A percentile compares a stretch with the other conserved stretches of the same genome.
Evolutionary conservation across 2,329 filamentous ascomycete species (phyloP).

Genomic region (Ceratocystis colombiana): DNA sequence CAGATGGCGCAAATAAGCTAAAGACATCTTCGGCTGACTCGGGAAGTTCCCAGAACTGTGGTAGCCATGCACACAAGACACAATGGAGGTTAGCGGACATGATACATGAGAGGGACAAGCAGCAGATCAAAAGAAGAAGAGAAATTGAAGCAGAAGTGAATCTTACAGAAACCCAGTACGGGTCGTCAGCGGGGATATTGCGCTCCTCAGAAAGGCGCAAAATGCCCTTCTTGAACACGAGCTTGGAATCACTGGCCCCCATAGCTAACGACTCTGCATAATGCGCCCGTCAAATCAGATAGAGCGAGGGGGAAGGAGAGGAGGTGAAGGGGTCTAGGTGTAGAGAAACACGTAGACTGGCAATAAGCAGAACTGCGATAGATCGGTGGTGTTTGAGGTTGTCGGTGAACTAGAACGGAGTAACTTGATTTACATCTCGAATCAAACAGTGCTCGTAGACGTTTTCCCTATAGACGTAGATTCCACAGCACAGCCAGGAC

Average conservation of each 20-base stretch:
- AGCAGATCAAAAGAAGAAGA: not conserved
- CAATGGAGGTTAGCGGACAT: not conserved
- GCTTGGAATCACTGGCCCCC: constrained; percentile 97
- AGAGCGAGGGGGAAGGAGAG: not conserved
- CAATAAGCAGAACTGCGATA: not conserved
- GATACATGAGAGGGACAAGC: constrained; percentile 21
- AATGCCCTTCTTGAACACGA: constrained; percentile 97
- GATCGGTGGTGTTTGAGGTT: too few species aligned
- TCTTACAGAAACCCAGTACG: constrained; percentile 84
- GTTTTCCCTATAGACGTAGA: not conserved
- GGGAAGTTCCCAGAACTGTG: constrained; percentile 93
- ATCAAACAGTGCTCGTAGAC: not conserved
- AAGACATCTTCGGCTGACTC: constrained; percentile 95
- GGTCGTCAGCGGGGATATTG: constrained; percentile 75
- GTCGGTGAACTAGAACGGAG: not conserved
- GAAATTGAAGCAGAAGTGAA: not conserved
- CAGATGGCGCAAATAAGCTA: constrained; percentile 80
- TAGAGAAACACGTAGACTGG: not conserved
- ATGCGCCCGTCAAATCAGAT: constrained; percentile 4
- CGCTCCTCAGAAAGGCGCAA: constrained; percentile 90
- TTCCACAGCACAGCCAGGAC: not conserved
- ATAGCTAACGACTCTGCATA: constrained; percentile 40
- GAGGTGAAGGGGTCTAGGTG: not conserved
- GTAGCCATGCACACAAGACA: not conserved
- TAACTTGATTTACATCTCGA: constrained; percentile 6